Evolutionary conservation across 2,329 filamentous ascomycete genomes (phyloP).

Genomic region (Aspergillus caelatus): DNA sequence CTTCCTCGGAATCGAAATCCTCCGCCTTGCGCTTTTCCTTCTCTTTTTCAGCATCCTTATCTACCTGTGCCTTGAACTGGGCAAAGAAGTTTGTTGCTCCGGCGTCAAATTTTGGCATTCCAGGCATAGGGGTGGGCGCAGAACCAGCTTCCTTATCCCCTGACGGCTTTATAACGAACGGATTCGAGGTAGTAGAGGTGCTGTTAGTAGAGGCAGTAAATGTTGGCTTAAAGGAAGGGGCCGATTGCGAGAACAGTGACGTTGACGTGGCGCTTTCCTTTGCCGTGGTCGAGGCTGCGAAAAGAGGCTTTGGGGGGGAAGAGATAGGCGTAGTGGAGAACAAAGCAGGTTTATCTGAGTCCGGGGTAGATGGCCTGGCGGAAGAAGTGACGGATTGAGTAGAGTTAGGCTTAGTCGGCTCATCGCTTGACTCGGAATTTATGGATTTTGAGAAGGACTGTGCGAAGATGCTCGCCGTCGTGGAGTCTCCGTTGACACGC

Average conservation of each 20-base stretch:
- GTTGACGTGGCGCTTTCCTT: slow-evolving; percentile 14
- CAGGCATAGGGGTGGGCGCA: slow-evolving; percentile 19
- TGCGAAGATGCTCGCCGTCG: slow-evolving; percentile 35
- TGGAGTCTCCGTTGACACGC: slow-evolving; percentile 26
- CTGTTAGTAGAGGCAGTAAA: slow-evolving; percentile 15
- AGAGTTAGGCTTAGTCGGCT: slow-evolving; percentile 9
- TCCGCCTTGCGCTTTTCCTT: slow-evolving; percentile 53
- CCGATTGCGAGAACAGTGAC: slow-evolving; percentile 16
- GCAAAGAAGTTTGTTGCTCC: slow-evolving; percentile 42
- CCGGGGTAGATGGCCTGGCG: slow-evolving; percentile 23
- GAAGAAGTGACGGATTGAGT: slow-evolving; percentile 10
- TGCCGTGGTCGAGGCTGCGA: slow-evolving; percentile 15
- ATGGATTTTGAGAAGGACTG: slow-evolving; percentile 31
- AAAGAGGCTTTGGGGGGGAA: slow-evolving; percentile 26
- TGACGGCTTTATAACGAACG: slow-evolving; percentile 26
- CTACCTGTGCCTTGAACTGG: slow-evolving; percentile 45
- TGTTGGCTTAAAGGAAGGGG: slow-evolving; percentile 16
- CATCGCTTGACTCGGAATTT: slow-evolving; percentile 16
- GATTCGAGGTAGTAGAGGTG: slow-evolving; percentile 18
- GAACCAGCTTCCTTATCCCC: slow-evolving; percentile 10
- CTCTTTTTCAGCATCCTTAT: slow-evolving; percentile 45
- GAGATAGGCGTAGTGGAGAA: slow-evolving; percentile 27
- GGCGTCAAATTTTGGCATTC: slow-evolving; percentile 39
- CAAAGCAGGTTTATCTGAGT: slow-evolving; percentile 18
- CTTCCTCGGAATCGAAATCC: slow-evolving; percentile 56